A percentile compares a stretch with the other conserved stretches of the same genome.
Evolutionary conservation across 2,329 filamentous ascomycete species (phyloP).

Genomic region (Rutstroemia sp.): DNA sequence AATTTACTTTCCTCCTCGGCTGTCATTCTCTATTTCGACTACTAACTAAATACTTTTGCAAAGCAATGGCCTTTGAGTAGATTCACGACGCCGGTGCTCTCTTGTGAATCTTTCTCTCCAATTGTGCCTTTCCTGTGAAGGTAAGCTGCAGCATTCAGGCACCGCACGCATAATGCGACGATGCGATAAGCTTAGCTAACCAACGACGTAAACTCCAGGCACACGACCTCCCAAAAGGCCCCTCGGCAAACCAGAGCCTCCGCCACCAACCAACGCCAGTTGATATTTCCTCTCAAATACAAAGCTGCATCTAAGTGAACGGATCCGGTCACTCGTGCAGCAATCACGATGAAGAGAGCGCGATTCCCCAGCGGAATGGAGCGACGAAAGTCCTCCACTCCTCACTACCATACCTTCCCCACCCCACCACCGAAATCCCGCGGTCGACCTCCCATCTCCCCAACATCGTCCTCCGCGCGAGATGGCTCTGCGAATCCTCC

Average conservation of each 20-base stretch:
- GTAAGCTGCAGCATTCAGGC: background rate
- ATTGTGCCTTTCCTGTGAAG: background rate
- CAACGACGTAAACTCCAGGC: background rate
- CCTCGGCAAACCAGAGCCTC: background rate
- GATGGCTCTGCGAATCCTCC: slow-evolving; percentile 27
- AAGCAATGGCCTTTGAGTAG: too few relatives aligned
- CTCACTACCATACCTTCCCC: slow-evolving; percentile 77
- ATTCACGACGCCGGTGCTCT: background rate
- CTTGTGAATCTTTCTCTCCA: background rate
- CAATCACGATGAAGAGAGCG: slow-evolving; percentile 1
- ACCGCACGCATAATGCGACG: too few relatives aligned
- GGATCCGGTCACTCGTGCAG: background rate
- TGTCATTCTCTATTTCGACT: background rate
- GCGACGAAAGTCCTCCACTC: slow-evolving; percentile 33
- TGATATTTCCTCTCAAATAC: background rate
- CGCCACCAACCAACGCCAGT: background rate
- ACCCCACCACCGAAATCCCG: slow-evolving; percentile 63
- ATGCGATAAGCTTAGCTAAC: too few relatives aligned
- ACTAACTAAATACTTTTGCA: too few relatives aligned
- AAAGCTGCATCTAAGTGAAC: too few relatives aligned
- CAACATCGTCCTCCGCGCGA: slow-evolving; percentile 28
- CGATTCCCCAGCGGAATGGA: slow-evolving; percentile 16
- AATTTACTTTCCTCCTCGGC: background rate
- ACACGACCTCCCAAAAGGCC: background rate
- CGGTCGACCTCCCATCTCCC: slow-evolving; percentile 33